These are phyloP conservation scores for Backusella sp. DNA, from an alignment of 192 early-diverging fungal genomes.

Conservation along the genomic window DNA sequence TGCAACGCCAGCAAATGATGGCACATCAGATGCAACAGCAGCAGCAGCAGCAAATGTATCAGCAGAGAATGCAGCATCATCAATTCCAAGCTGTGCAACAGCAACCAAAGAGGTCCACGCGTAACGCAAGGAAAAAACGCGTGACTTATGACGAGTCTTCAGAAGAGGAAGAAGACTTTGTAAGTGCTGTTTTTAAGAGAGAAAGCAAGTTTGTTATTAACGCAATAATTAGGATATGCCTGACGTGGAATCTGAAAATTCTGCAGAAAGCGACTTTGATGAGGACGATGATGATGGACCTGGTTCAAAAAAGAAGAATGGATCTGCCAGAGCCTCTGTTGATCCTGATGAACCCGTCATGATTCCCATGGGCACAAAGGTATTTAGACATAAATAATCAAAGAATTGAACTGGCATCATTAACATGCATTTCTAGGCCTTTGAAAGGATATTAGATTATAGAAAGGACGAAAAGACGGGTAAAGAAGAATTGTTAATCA, in stretches of 20 bases:
- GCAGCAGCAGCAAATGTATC: neutral
- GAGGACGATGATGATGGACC: neutral
- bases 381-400: too few relatives aligned
- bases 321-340: too few relatives aligned
- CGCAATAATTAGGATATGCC: slow-evolving; percentile 16
- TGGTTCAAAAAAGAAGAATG: slow-evolving; percentile 15
- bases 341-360: slow-evolving; percentile 49
- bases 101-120: slow-evolving; percentile 1
- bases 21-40: slow-evolving; percentile 1
- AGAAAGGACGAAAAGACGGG: slow-evolving; percentile 40
- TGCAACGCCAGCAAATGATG: neutral
- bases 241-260: slow-evolving; percentile 16
- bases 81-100: neutral
- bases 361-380: slow-evolving; percentile 34
- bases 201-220: too few relatives aligned
- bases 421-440: slow-evolving; percentile 60
- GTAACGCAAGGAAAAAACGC: slow-evolving; percentile 31
- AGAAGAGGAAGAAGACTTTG: slow-evolving; percentile 27
- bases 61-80: slow-evolving; percentile 4
- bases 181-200: neutral
- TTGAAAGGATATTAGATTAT: slow-evolving; percentile 55
- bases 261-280: slow-evolving; percentile 31
- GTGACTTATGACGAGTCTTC: slow-evolving; percentile 25
- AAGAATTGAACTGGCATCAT: slow-evolving; percentile 31
- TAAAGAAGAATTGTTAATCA: slow-evolving; percentile 67